Evolutionary conservation across 257 asterid genomes (phyloP).

Genomic region (Forsythia suspensa): DNA sequence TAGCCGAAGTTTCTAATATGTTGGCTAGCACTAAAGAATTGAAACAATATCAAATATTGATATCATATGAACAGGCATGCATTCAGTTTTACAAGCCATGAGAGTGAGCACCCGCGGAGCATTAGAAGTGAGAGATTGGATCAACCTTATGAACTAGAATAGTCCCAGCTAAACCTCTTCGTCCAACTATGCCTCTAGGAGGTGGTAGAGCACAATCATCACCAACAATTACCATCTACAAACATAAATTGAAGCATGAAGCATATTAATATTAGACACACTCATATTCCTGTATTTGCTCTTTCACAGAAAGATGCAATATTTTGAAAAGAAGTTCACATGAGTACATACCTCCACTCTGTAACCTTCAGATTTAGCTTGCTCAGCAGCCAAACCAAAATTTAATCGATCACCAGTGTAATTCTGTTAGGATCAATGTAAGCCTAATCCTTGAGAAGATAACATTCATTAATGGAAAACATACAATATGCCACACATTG

Average conservation of each 20-base stretch:
- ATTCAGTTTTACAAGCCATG: conserved; percentile 16
- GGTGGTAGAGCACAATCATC: conserved; percentile 99
- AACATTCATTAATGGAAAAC: neutral
- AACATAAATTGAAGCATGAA: conserved; percentile 21
- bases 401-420: conserved; percentile 95
- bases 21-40: conserved; percentile 3
- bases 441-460: neutral
- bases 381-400: conserved; percentile 98
- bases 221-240: conserved; percentile 94
- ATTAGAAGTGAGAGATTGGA: conserved; percentile 11
- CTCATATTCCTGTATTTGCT: neutral
- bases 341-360: conserved; percentile 73
- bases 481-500: neutral
- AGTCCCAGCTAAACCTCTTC: conserved; percentile 99
- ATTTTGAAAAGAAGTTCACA: neutral
- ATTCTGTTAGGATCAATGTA: conserved; percentile 49
- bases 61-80: neutral
- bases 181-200: conserved; percentile 99
- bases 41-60: neutral
- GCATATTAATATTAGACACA: neutral
- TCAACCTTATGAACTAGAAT: conserved; percentile 90
- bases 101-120: conserved; percentile 14
- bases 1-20: neutral
- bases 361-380: conserved; percentile 97
- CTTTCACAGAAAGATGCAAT: neutral